Conservation (phyloP, 2,329 filamentous ascomycete genomes). For the Botrytis porri region DNA sequence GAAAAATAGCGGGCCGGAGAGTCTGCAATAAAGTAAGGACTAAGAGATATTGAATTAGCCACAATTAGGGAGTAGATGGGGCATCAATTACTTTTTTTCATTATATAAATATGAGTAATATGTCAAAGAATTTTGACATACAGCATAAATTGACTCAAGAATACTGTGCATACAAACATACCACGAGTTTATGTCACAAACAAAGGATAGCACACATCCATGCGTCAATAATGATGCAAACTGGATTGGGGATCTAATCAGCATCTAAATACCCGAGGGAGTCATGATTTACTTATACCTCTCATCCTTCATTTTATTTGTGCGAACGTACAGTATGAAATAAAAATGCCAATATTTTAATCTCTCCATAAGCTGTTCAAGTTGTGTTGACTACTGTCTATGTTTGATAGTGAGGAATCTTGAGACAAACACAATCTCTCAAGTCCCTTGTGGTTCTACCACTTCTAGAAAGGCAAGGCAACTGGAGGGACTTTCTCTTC, state of each 20-base stretch:
- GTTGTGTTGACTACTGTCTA: background rate
- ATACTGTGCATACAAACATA: background rate
- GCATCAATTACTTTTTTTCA: background rate
- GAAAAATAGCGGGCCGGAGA: rapidly evolving
- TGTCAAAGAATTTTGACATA: too few relatives aligned
- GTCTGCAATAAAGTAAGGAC: background rate
- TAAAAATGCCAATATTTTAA: background rate
- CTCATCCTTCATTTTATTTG: background rate
- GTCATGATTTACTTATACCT: background rate
- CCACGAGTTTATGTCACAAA: background rate
- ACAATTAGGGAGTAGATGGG: too few relatives aligned
- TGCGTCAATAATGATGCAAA: background rate
- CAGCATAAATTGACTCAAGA: background rate
- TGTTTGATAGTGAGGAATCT: background rate
- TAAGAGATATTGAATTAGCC: background rate
- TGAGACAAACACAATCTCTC: background rate
- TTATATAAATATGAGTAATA: too few relatives aligned
- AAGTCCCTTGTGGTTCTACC: background rate
- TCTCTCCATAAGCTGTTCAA: rapidly evolving
- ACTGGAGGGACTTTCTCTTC: too few relatives aligned
- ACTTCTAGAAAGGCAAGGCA: rapidly evolving
- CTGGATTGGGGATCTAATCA: background rate
- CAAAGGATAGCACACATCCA: background rate
- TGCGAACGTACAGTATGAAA: background rate
- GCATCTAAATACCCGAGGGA: background rate